A percentile compares a stretch with the other conserved stretches of the same genome.
These are phyloP conservation scores for Nevesoporus exiguus DNA, from an alignment of 768 basidiomycete genomes.

Conservation along the genomic window DNA sequence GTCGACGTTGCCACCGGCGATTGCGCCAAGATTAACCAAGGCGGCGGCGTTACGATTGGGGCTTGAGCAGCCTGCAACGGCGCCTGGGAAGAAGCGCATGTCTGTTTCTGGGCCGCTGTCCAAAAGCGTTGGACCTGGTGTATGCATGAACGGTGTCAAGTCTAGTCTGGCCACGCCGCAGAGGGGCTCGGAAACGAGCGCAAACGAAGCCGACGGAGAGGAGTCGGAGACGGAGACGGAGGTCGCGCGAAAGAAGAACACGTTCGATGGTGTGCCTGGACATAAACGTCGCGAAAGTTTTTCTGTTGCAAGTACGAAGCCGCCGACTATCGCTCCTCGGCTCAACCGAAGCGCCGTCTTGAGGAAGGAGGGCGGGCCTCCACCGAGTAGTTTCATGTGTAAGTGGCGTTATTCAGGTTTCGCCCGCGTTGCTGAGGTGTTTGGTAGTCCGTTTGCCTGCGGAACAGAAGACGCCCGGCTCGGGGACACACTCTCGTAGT, in stretches of 20 bases:
- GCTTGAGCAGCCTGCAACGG: slow-evolving; percentile 37
- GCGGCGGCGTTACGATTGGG: slow-evolving; percentile 71
- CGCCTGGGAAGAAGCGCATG: slow-evolving; percentile 38
- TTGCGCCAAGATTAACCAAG: slow-evolving; percentile 73
- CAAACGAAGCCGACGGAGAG: slow-evolving; percentile 29
- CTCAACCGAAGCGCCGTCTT: slow-evolving; percentile 43
- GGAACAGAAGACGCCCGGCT: slow-evolving; percentile 39
- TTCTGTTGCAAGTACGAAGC: slow-evolving; percentile 52
- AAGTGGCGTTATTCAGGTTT: slow-evolving; percentile 28
- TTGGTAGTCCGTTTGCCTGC: slow-evolving; percentile 46
- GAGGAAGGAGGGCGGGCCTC: slow-evolving; percentile 45
- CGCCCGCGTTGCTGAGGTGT: not conserved
- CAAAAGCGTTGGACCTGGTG: slow-evolving; percentile 6
- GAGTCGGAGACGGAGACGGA: slow-evolving; percentile 23
- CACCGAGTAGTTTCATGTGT: slow-evolving; percentile 72
- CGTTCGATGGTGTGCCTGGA: slow-evolving; percentile 79
- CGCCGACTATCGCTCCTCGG: slow-evolving; percentile 43
- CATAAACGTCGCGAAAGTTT: slow-evolving; percentile 80
- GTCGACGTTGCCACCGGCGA: slow-evolving; percentile 66
- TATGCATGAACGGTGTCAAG: slow-evolving; percentile 3
- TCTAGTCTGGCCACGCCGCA: slow-evolving; percentile 9
- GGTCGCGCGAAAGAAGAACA: slow-evolving; percentile 34
- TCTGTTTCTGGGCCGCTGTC: slow-evolving; percentile 26
- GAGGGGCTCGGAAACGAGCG: slow-evolving; percentile 14
- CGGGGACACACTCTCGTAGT: slow-evolving; percentile 37